Conservation (phyloP, 2,329 filamentous ascomycete species). For the Rutstroemia sp. region DNA sequence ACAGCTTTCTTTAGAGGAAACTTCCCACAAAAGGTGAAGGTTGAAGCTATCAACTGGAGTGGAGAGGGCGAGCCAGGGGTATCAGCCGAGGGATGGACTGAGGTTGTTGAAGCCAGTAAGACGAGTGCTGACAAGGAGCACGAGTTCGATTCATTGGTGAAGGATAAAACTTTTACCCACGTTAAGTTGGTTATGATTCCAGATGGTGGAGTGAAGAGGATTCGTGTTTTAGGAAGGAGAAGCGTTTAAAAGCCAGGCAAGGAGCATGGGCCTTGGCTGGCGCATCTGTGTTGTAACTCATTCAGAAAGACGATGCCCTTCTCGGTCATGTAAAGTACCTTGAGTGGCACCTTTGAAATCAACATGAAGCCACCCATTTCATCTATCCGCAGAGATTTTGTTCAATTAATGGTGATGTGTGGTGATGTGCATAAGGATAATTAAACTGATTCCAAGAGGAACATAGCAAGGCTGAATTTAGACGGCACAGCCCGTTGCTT, state of each 20-base stretch:
- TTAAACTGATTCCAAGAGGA: background rate
- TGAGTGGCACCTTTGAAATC: no score
- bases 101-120: constrained; percentile 59
- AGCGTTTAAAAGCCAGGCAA: constrained; percentile 10
- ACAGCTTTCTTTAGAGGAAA: constrained; percentile 81
- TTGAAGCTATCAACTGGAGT: constrained; percentile 54
- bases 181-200: constrained; percentile 83
- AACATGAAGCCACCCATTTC: no score
- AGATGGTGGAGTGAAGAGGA: constrained; percentile 84
- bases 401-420: background rate
- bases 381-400: no score
- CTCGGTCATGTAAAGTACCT: no score
- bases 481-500: background rate
- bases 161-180: constrained; percentile 62
- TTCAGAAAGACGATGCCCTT: no score
- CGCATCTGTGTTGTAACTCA: no score
- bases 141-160: constrained; percentile 49
- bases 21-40: constrained; percentile 68
- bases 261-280: background rate
- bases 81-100: constrained; percentile 55
- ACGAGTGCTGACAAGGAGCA: constrained; percentile 69
- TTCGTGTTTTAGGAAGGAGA: constrained; percentile 67
- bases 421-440: background rate
- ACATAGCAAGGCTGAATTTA: background rate
- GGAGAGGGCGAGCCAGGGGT: constrained; percentile 46